Percentiles rank a stretch among this genome's conserved stretches.
phyloP scores from a whole-genome alignment of 495 filamentous ascomycete species.

The Daldinia bambusicola region DNA sequence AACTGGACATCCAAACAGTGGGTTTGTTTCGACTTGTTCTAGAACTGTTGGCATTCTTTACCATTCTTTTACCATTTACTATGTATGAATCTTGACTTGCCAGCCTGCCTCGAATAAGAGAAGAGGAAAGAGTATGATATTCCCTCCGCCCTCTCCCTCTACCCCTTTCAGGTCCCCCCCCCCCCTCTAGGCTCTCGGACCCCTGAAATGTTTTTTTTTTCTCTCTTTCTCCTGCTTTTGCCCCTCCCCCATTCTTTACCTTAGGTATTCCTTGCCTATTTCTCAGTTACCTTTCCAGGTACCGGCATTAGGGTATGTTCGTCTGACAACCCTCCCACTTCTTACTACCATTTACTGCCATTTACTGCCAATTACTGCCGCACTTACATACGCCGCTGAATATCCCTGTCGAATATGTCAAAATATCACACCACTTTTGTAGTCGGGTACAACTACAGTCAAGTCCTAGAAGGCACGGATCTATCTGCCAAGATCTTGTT shows the following conservation, averaged over 20 bases:
- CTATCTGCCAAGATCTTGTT: neutral
- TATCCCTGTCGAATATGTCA: slow-evolving; percentile 1
- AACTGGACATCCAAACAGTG: slow-evolving; percentile 31
- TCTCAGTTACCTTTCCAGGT: neutral
- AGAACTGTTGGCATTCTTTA: slow-evolving; percentile 21
- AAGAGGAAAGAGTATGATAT: neutral
- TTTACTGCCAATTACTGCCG: neutral
- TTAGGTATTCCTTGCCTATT: neutral
- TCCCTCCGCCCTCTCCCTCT: too few species aligned
- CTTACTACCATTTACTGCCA: neutral
- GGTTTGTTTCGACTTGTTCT: slow-evolving; percentile 43
- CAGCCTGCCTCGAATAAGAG: neutral
- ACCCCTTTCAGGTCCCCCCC: neutral
- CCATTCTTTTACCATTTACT: neutral
- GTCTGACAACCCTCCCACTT: slow-evolving; percentile 6
- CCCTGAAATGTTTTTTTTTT: slow-evolving; percentile 1
- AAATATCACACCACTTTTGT: slow-evolving; percentile 3
- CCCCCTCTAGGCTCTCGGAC: neutral
- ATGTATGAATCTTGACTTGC: neutral
- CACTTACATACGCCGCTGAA: slow-evolving; percentile 1
- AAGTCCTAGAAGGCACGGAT: neutral
- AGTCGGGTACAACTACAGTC: neutral
- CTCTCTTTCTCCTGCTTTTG: neutral
- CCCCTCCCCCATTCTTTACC: slow-evolving; percentile 1
- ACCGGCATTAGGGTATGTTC: slow-evolving; percentile 1